These are phyloP conservation scores for Trichoderma guizhouense DNA, from an alignment of 2,329 filamentous ascomycete species.

Conservation along the genomic window DNA sequence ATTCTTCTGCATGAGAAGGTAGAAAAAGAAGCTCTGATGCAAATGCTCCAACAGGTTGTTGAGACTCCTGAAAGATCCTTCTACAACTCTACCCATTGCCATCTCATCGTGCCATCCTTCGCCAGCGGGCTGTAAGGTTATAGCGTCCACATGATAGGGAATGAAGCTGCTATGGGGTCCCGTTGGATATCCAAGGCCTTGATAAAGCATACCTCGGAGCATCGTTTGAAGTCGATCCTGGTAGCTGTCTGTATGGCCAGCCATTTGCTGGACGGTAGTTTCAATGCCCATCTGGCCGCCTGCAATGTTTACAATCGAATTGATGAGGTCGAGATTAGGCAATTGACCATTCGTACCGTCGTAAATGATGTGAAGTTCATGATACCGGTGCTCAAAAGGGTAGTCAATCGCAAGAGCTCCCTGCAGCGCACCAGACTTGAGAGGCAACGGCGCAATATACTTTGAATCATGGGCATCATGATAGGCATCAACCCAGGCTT, in stretches of 20 bases:
- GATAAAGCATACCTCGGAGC: conserved; percentile 86
- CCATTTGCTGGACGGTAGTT: conserved; percentile 82
- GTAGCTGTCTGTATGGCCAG: conserved; percentile 77
- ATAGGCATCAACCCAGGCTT: conserved; percentile 97
- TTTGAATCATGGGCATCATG: conserved; percentile 79
- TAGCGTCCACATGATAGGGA: conserved; percentile 93
- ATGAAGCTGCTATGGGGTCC: conserved; percentile 95
- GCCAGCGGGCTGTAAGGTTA: conserved; percentile 86
- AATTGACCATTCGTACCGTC: conserved; percentile 95
- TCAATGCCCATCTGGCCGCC: conserved; percentile 88
- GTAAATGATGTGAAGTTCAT: conserved; percentile 86
- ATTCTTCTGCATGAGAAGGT: conserved; percentile 84
- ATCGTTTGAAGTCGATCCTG: conserved; percentile 80
- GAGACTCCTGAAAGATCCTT: conserved; percentile 86
- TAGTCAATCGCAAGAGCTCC: conserved; percentile 94
- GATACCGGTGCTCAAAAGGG: conserved; percentile 77
- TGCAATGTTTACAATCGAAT: conserved; percentile 85
- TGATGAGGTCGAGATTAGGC: conserved; percentile 93
- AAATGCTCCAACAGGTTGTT: conserved; percentile 96
- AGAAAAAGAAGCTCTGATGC: conserved; percentile 99
- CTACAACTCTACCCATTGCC: conserved; percentile 83
- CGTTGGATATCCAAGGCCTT: conserved; percentile 82
- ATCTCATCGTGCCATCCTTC: conserved; percentile 97
- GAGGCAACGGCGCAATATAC: conserved; percentile 69
- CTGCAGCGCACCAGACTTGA: conserved; percentile 92